A percentile compares a stretch with the other conserved stretches of the same genome.
Evolutionary conservation across 805 yeast species (phyloP).

Genomic region (Schizosaccharomyces cryophilus): DNA sequence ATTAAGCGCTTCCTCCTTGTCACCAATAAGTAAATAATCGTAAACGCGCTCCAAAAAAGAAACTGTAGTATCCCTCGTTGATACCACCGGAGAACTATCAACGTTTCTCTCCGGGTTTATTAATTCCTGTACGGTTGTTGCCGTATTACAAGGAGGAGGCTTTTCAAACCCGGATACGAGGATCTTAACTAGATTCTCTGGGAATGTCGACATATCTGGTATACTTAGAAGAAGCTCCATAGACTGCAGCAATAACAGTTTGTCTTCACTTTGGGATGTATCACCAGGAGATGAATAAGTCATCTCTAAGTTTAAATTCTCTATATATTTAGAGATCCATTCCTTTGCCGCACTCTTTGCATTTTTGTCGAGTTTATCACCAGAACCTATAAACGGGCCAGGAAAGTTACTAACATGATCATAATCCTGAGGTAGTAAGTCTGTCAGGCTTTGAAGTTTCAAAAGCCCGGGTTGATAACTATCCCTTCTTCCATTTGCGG

Average conservation of each 20-base stretch:
- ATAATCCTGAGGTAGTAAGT: not conserved
- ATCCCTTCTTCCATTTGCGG: not conserved
- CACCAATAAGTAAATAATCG: not conserved
- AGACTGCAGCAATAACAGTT: not conserved
- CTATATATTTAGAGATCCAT: not conserved
- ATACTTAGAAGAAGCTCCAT: not conserved
- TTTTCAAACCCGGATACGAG: not conserved
- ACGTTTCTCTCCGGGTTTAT: not conserved
- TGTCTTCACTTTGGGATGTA: not conserved
- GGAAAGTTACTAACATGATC: not conserved
- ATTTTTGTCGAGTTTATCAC: not conserved
- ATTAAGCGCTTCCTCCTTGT: not conserved
- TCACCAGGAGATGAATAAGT: not conserved
- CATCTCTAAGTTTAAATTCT: not conserved
- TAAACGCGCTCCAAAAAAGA: not conserved
- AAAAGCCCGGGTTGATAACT: not conserved
- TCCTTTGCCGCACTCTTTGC: not conserved
- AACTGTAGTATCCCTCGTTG: not conserved
- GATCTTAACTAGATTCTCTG: not conserved
- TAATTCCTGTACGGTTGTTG: not conserved
- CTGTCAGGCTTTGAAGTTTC: not conserved
- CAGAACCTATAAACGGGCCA: not conserved
- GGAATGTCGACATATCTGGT: not conserved
- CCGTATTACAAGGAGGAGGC: not conserved
- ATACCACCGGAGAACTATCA: not conserved